Evolutionary conservation across 441 rosid species (phyloP), one percentile per base, ranked within the genome.

Genomic region (Arabidopsis lyrata): DNA sequence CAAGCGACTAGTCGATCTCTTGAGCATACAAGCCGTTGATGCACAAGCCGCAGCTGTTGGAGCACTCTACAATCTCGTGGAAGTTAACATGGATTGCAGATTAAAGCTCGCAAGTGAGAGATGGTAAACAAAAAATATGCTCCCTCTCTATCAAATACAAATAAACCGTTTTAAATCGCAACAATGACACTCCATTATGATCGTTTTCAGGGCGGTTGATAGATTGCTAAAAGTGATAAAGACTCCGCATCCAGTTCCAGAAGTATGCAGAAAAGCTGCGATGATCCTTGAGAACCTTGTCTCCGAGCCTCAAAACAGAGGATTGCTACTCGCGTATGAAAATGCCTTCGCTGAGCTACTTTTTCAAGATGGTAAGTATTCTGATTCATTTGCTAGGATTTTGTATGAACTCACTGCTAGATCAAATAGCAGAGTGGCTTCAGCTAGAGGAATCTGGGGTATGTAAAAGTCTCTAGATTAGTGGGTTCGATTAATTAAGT

Each of bases 41-140:
- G 95, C 98, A 22, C 99, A 95, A 86, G 98, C 96, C 13, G 97
- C 97, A 63, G 92, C 96, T 54, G 85, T 95, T 67, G 98, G 96
- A n/a, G 98, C 98, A 31, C 90, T 91, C 15, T 92, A 95, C 77
- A 95, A 92, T 82, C 96, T 95, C 50, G 88, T 89, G 35, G 99
- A 92, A 71, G 93, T 92, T 61, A 89, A 92, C 79, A 83, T 92
- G 96, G 99, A 92, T 80, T 90, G 97, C 85, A 87, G 90, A 83
- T 80, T 95, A 84, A 95, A 92, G 90, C 97, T 95, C 58, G 98
- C 97, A 13, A 80, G 82, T 70, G 99, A 95, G 78, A 80, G 99
- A 90, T 95, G 99, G 99, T 92, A 78, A n/a, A 36, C 1, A 63
- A 47, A 53, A 42, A 32, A 39, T 39, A 48, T 20, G 13, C 58